Conservation (phyloP, 345 rosid genomes). For the Eucalyptus sp. region DNA sequence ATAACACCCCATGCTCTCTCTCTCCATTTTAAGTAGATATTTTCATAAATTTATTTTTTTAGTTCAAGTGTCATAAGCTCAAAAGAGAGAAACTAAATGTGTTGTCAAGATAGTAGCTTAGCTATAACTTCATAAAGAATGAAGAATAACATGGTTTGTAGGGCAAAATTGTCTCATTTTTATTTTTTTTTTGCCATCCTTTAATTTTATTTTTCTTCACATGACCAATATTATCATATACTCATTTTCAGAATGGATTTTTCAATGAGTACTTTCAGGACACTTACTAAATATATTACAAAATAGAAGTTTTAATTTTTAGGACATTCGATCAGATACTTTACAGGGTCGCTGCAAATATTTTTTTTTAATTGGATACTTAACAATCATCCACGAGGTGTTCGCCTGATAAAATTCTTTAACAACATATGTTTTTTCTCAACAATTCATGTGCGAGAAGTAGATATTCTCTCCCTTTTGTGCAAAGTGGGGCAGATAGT, state of each 20-base stretch:
- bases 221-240: background rate
- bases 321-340: background rate
- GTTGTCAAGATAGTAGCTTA: background rate
- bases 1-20: background rate
- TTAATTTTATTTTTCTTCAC: background rate
- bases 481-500: background rate
- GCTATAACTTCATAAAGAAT: background rate
- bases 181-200: background rate
- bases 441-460: background rate
- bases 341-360: background rate
- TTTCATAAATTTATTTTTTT: background rate
- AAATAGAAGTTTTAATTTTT: background rate
- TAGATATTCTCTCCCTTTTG: background rate
- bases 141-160: background rate
- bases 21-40: background rate
- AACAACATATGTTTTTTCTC: background rate
- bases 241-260: background rate
- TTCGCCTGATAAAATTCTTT: background rate
- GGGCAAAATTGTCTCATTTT: background rate
- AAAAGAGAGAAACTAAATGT: background rate
- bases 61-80: background rate
- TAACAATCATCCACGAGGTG: background rate
- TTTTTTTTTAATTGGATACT: background rate
- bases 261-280: background rate
- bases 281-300: background rate